phyloP scores from a whole-genome alignment of 2,329 filamentous ascomycete genomes.

The Phaeophleospora eucalypticola region DNA sequence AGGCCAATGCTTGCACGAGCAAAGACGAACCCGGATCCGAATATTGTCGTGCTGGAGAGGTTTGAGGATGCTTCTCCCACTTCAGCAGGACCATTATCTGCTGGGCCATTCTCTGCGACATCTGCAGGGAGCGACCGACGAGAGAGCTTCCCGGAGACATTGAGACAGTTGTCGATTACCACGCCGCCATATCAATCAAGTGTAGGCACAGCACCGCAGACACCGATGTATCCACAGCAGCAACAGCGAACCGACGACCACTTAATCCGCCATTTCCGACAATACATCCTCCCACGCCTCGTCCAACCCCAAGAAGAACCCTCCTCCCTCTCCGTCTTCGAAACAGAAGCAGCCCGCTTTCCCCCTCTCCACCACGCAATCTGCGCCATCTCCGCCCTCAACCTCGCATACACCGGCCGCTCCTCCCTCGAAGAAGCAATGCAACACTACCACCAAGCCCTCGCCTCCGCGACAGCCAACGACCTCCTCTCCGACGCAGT shows the following conservation, averaged over 20 bases:
- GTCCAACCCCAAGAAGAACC: slow-evolving; percentile 20
- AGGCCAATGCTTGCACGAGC: slow-evolving; percentile 8
- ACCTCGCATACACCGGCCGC: slow-evolving; percentile 45
- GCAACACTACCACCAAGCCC: slow-evolving; percentile 53
- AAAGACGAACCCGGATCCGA: slow-evolving; percentile 38
- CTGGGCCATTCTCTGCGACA: slow-evolving; percentile 5
- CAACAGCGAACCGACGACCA: slow-evolving; percentile 17
- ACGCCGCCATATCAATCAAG: slow-evolving; percentile 16
- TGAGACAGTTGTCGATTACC: slow-evolving; percentile 23
- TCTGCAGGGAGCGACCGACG: slow-evolving; percentile 9
- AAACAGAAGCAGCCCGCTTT: slow-evolving; percentile 44
- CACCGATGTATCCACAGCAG: slow-evolving; percentile 2
- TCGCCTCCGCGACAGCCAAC: slow-evolving; percentile 43
- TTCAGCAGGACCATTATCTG: slow-evolving; percentile 1
- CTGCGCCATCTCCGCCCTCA: slow-evolving; percentile 55
- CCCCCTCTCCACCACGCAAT: slow-evolving; percentile 55
- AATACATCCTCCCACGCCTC: slow-evolving; percentile 25
- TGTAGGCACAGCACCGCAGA: slow-evolving; percentile 10
- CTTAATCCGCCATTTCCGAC: slow-evolving; percentile 25
- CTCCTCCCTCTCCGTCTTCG: too few relatives aligned
- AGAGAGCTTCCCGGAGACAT: slow-evolving; percentile 19
- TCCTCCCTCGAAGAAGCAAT: slow-evolving; percentile 46
- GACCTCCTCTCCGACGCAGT: slow-evolving; percentile 55
- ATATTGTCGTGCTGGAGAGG: slow-evolving; percentile 47
- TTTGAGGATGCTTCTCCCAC: slow-evolving; percentile 43